A percentile compares a stretch with the other conserved stretches of the same genome.
Evolutionary conservation across 1,284 basidiomycete species (phyloP).

Genomic region (Trichosporon asahii): DNA sequence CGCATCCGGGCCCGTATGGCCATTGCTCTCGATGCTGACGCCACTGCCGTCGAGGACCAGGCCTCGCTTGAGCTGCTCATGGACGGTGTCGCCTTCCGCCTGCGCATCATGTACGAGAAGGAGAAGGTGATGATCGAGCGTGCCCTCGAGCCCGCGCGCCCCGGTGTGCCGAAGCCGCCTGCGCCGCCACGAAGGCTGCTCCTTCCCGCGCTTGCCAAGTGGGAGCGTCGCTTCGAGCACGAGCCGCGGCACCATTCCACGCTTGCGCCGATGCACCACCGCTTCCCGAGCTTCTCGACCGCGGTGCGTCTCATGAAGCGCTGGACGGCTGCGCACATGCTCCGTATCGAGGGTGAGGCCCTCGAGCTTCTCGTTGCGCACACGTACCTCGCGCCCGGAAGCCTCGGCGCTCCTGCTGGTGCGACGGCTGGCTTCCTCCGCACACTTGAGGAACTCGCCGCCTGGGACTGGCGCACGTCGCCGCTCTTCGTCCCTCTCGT

Average conservation of each 20-base stretch:
- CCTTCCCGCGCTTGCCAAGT: constrained; percentile 63
- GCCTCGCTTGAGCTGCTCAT: constrained; percentile 74
- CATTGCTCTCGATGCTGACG: constrained; percentile 59
- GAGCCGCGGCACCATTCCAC: constrained; percentile 80
- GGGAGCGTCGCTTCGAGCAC: constrained; percentile 69
- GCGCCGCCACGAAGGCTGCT: constrained; percentile 52
- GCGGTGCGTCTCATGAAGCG: constrained; percentile 86
- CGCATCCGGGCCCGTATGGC: constrained; percentile 53
- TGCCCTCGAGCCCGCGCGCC: constrained; percentile 54
- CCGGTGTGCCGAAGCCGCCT: constrained; percentile 36
- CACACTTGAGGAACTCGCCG: constrained; percentile 69
- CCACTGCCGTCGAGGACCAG: constrained; percentile 66
- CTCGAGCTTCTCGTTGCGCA: constrained; percentile 78
- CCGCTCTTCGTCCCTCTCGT: constrained; percentile 55
- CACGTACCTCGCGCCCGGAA: constrained; percentile 54
- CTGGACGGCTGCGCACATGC: constrained; percentile 89
- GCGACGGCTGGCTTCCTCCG: constrained; percentile 69
- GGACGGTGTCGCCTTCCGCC: constrained; percentile 81
- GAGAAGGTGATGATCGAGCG: constrained; percentile 77
- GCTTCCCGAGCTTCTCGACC: constrained; percentile 72
- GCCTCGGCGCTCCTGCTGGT: constrained; percentile 51
- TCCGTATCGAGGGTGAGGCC: constrained; percentile 63
- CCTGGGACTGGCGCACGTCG: constrained; percentile 71
- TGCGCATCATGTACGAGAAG: constrained; percentile 81
- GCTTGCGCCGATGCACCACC: constrained; percentile 74